Conservation (phyloP, 2,329 filamentous ascomycete genomes). For the Huntiella decipiens region DNA sequence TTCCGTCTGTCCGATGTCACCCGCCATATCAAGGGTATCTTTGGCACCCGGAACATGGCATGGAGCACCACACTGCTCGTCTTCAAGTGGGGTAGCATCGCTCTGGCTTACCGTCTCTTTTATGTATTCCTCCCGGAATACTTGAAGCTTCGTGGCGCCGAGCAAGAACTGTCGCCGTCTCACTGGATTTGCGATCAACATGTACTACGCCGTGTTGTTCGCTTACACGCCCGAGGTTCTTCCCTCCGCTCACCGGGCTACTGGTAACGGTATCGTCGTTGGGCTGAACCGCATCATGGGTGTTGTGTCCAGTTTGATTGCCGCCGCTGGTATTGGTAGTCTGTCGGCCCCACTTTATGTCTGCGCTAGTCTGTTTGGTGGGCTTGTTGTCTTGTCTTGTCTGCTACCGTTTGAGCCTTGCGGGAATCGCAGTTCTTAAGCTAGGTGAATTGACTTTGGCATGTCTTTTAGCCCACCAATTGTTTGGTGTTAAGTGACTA, state of each 20-base stretch:
- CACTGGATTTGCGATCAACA: slow-evolving; percentile 48
- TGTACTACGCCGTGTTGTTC: slow-evolving; percentile 53
- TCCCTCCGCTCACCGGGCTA: slow-evolving; percentile 51
- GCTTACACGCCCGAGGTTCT: slow-evolving; percentile 44
- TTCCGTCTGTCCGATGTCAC: slow-evolving; percentile 19
- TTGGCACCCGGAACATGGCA: slow-evolving; percentile 38
- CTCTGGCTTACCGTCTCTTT: slow-evolving; percentile 55
- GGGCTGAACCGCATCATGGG: slow-evolving; percentile 57
- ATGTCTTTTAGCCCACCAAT: too few species aligned
- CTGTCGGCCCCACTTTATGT: slow-evolving; percentile 50
- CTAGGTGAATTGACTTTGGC: too few species aligned
- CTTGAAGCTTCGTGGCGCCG: slow-evolving; percentile 28
- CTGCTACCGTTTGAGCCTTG: slow-evolving; percentile 50
- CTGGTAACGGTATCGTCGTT: slow-evolving; percentile 52
- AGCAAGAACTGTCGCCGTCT: slow-evolving; percentile 36
- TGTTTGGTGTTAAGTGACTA: too few species aligned
- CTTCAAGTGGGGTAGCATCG: slow-evolving; percentile 51
- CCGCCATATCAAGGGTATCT: slow-evolving; percentile 45
- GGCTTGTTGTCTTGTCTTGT: slow-evolving; percentile 38
- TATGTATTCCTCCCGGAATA: slow-evolving; percentile 50
- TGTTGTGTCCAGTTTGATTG: slow-evolving; percentile 50
- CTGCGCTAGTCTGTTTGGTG: slow-evolving; percentile 44
- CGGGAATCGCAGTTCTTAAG: slow-evolving; percentile 19
- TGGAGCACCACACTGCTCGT: slow-evolving; percentile 46
- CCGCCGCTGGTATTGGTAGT: slow-evolving; percentile 24